Conservation (phyloP, 2,329 filamentous ascomycete species). For the Phaeoacremonium minimum region DNA sequence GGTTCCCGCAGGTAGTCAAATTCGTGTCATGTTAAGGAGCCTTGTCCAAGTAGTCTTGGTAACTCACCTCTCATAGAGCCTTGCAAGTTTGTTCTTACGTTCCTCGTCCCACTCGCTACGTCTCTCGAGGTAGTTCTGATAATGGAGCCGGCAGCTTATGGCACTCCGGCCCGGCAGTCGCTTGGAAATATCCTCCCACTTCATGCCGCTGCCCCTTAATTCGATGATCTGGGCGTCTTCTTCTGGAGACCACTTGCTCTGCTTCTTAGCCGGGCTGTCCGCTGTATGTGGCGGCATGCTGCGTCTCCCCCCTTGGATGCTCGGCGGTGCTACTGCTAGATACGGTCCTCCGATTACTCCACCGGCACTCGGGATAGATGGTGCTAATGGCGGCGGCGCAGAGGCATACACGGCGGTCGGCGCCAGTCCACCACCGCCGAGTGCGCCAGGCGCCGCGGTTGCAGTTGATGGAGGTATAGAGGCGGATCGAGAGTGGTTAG, state of each 20-base stretch:
- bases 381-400: background rate
- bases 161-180: slow-evolving; percentile 83
- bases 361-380: background rate
- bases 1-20: too few relatives aligned
- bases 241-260: slow-evolving; percentile 93
- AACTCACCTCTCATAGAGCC: slow-evolving; percentile 87
- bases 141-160: slow-evolving; percentile 91
- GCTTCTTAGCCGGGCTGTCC: slow-evolving; percentile 80
- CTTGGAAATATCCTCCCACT: slow-evolving; percentile 98
- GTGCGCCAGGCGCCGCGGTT: background rate
- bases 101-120: slow-evolving; percentile 96
- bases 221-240: slow-evolving; percentile 94
- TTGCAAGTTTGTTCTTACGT: slow-evolving; percentile 91
- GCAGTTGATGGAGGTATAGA: slow-evolving; percentile 20
- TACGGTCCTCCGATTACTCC: slow-evolving; percentile 6
- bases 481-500: slow-evolving; percentile 29
- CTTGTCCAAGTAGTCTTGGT: background rate
- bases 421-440: slow-evolving; percentile 9
- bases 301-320: slow-evolving; percentile 33
- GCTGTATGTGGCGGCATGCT: slow-evolving; percentile 49
- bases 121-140: slow-evolving; percentile 94
- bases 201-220: slow-evolving; percentile 86
- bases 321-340: slow-evolving; percentile 1
- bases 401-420: slow-evolving; percentile 6
- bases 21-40: too few relatives aligned